phyloP scores from a whole-genome alignment of 306 rosid species.

The Abrus precatorius region DNA sequence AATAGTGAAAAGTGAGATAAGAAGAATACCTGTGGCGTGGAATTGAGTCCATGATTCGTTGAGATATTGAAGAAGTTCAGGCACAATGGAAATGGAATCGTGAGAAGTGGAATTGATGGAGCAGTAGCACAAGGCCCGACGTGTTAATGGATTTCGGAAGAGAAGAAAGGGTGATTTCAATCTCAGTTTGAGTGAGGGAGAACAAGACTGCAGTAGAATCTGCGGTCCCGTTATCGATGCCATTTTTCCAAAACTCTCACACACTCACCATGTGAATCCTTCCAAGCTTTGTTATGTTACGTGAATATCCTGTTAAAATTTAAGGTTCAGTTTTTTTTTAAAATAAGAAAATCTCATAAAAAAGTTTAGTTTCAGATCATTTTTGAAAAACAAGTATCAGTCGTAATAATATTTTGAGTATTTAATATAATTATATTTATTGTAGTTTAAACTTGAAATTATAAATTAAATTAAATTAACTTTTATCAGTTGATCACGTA shows the following conservation, averaged over 20 bases:
- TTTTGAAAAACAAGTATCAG: no score
- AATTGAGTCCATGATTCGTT: conserved; percentile 98
- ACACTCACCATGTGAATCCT: neutral
- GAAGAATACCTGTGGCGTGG: conserved; percentile 78
- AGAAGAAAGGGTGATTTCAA: conserved; percentile 36
- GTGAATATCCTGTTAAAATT: no score
- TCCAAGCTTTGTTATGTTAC: no score
- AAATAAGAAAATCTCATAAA: no score
- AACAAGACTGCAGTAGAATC: conserved; percentile 49
- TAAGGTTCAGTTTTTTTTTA: no score
- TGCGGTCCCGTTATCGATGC: conserved; percentile 61
- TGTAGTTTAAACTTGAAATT: no score
- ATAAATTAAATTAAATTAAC: no score
- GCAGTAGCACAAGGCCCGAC: conserved; percentile 59
- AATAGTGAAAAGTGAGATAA: neutral
- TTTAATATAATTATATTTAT: no score
- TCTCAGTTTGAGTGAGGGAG: conserved; percentile 52
- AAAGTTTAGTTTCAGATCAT: no score
- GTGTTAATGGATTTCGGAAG: conserved; percentile 15
- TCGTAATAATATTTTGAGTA: no score
- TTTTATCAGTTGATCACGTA: no score
- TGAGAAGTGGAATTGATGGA: conserved; percentile 50
- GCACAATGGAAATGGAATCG: conserved; percentile 65
- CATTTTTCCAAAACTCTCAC: conserved; percentile 46
- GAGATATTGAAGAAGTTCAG: conserved; percentile 79